A percentile compares a stretch with the other conserved stretches of the same genome.
These are phyloP conservation scores for Kodamaea fukazawae DNA, from an alignment of 805 yeast genomes.

Conservation along the genomic window DNA sequence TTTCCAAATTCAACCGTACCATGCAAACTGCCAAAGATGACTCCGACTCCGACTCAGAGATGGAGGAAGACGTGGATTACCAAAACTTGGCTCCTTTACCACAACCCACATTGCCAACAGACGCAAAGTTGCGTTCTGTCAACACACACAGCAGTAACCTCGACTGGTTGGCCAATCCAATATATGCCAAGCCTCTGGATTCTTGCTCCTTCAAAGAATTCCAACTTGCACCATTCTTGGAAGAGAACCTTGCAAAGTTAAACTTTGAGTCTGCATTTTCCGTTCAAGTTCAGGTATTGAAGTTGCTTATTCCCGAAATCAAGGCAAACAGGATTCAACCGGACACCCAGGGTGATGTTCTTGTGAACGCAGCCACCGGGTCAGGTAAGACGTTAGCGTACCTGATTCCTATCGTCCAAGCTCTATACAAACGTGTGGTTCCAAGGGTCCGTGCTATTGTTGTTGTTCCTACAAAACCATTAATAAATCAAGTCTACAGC, in stretches of 20 bases:
- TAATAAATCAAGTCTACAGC: constrained; percentile 74
- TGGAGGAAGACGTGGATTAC: constrained; percentile 17
- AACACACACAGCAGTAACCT: constrained; percentile 33
- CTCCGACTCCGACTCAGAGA: constrained; percentile 21
- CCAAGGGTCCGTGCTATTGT: constrained; percentile 74
- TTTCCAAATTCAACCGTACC: constrained; percentile 18
- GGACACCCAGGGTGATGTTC: constrained; percentile 64
- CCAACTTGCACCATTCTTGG: constrained; percentile 41
- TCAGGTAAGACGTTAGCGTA: constrained; percentile 95
- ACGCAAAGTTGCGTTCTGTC: constrained; percentile 34
- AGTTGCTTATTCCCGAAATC: constrained; percentile 47
- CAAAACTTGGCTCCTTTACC: constrained; percentile 70
- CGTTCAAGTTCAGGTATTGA: constrained; percentile 68
- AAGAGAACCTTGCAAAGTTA: constrained; percentile 44
- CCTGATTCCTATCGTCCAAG: constrained; percentile 75
- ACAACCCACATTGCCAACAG: constrained; percentile 70
- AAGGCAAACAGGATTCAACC: constrained; percentile 42
- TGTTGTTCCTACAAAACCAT: constrained; percentile 86
- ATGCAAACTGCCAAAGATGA: constrained; percentile 27
- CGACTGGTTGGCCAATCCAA: constrained; percentile 69
- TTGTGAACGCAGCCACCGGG: constrained; percentile 94
- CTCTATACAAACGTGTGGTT: constrained; percentile 58
- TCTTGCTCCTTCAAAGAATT: constrained; percentile 50
- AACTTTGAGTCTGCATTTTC: constrained; percentile 65
- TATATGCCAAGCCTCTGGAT: constrained; percentile 48